Evolutionary conservation across 495 filamentous ascomycete species (phyloP).

Genomic region (Tuber brumale): DNA sequence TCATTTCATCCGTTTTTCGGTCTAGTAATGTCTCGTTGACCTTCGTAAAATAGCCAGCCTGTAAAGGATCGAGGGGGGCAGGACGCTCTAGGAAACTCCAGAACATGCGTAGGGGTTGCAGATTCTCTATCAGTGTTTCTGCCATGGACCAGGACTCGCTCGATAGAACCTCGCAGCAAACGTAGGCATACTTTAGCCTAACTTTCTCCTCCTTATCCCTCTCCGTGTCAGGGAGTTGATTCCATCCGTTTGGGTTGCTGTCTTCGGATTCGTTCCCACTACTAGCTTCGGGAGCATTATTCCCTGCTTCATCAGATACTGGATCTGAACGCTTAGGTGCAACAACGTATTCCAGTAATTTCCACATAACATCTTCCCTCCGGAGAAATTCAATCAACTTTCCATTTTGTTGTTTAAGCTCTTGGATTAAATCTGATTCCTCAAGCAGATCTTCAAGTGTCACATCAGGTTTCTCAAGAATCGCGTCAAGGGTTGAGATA

Average conservation of each 20-base stretch:
- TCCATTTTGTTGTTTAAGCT: constrained; percentile 95
- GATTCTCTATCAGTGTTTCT: constrained; percentile 83
- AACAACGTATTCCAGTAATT: constrained; percentile 82
- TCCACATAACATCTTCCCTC: constrained; percentile 77
- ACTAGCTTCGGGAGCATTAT: constrained; percentile 25
- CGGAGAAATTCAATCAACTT: constrained; percentile 95
- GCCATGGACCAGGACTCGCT: constrained; percentile 95
- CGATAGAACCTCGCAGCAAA: constrained; percentile 86
- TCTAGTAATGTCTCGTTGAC: constrained; percentile 94
- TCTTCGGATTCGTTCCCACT: constrained; percentile 54
- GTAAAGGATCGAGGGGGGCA: constrained; percentile 77
- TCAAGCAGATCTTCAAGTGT: constrained; percentile 92
- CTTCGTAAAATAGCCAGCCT: constrained; percentile 97
- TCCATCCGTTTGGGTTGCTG: constrained; percentile 50
- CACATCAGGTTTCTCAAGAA: constrained; percentile 91
- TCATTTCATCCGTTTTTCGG: constrained; percentile 95
- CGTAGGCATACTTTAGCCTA: constrained; percentile 81
- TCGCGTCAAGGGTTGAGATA: constrained; percentile 88
- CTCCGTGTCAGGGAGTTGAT: constrained; percentile 52
- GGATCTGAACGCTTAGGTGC: constrained; percentile 53
- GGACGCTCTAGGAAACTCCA: constrained; percentile 81
- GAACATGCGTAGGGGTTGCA: constrained; percentile 66
- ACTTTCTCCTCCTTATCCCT: constrained; percentile 76
- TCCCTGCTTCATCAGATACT: constrained; percentile 46
- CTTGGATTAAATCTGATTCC: constrained; percentile 91